Evolutionary conservation across 1,284 basidiomycete species (phyloP).

Genomic region (Cryptococcus depauperatus): DNA sequence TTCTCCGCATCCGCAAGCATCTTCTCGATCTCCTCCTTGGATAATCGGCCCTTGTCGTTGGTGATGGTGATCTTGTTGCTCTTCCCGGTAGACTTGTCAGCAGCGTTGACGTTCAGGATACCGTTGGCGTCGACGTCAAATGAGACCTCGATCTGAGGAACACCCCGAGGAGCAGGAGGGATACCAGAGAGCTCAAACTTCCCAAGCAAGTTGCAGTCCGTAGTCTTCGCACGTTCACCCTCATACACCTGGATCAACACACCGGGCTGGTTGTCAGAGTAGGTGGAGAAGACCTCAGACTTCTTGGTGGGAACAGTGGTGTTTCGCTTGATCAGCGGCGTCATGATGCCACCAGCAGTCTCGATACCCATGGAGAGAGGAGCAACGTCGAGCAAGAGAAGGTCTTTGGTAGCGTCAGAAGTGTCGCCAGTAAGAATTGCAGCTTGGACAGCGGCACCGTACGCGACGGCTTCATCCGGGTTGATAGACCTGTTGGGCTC

Average conservation of each 20-base stretch:
- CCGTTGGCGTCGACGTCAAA: conserved; percentile 98
- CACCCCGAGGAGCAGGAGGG: conserved; percentile 91
- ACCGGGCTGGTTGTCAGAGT: conserved; percentile 96
- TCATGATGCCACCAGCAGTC: conserved; percentile 97
- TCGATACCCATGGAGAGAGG: conserved; percentile 95
- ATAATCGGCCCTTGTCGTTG: conserved; percentile 96
- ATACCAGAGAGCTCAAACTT: conserved; percentile 97
- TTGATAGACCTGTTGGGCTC: conserved; percentile 95
- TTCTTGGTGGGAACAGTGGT: conserved; percentile 97
- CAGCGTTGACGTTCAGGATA: conserved; percentile 85
- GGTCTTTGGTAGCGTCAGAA: conserved; percentile 89
- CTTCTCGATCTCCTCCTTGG: conserved; percentile 95
- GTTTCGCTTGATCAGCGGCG: conserved; percentile 92
- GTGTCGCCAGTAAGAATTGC: conserved; percentile 95
- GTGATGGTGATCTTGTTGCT: conserved; percentile 80
- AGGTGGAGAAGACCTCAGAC: conserved; percentile 90
- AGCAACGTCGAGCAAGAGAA: conserved; percentile 90
- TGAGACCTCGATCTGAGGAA: conserved; percentile 90
- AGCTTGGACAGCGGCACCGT: conserved; percentile 98
- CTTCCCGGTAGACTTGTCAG: conserved; percentile 95
- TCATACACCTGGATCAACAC: conserved; percentile 98
- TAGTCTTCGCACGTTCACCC: conserved; percentile 94
- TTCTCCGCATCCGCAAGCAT: conserved; percentile 98
- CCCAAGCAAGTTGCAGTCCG: conserved; percentile 91
- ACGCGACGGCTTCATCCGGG: conserved; percentile 98